Evolutionary conservation across 345 rosid genomes (phyloP).

Genomic region (Stellera chamaejasme): DNA sequence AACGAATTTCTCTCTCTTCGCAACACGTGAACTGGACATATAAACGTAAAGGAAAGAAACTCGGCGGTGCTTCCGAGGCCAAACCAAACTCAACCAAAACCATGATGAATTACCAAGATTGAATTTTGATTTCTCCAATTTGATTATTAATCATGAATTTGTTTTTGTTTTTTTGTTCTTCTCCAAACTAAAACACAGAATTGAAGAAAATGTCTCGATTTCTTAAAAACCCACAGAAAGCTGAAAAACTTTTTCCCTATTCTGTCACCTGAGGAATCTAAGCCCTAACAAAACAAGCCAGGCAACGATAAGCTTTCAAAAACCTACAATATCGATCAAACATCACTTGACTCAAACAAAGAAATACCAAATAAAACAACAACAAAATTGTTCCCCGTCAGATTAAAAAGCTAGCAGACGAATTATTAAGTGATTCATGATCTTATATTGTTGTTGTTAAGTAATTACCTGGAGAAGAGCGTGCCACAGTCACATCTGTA

Average conservation of each 20-base stretch:
- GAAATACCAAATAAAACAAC: background rate
- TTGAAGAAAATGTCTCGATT: too few relatives aligned
- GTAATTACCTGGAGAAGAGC: slow-evolving; percentile 61
- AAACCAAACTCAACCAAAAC: slow-evolving; percentile 3
- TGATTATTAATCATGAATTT: too few relatives aligned
- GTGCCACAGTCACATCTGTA: slow-evolving; percentile 81
- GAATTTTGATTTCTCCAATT: too few relatives aligned
- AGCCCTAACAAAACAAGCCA: slow-evolving; percentile 33
- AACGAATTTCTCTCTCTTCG: slow-evolving; percentile 27
- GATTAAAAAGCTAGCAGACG: background rate
- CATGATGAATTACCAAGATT: background rate
- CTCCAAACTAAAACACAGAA: too few relatives aligned
- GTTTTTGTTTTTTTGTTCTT: too few relatives aligned
- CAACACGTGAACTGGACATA: slow-evolving; percentile 54
- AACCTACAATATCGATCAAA: slow-evolving; percentile 4
- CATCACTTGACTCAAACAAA: slow-evolving; percentile 1
- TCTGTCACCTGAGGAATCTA: slow-evolving; percentile 26
- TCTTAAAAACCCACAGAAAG: slow-evolving; percentile 1
- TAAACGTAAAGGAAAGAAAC: slow-evolving; percentile 15
- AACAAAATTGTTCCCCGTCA: background rate
- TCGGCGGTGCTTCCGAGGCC: slow-evolving; percentile 56
- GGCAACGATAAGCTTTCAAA: background rate
- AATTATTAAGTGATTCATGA: too few relatives aligned
- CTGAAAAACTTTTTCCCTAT: slow-evolving; percentile 9
- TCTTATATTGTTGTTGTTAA: too few relatives aligned